Conservation (phyloP, 805 yeast genomes). For the Blastobotrys peoriensis region DNA sequence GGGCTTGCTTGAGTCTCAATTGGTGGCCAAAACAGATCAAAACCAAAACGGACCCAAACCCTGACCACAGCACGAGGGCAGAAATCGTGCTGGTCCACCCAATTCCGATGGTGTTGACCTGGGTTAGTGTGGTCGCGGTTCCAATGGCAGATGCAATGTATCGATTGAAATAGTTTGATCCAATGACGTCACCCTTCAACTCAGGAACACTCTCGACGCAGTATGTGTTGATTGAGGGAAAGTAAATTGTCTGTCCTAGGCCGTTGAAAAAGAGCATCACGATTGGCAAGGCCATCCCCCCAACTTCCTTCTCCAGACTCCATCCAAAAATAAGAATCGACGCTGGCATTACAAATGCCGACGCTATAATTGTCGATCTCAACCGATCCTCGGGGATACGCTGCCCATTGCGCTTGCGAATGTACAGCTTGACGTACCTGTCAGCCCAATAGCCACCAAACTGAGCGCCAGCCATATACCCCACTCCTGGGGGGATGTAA, state of each 20-base stretch:
- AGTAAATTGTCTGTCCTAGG: slow-evolving; percentile 44
- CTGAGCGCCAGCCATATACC: slow-evolving; percentile 45
- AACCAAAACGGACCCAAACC: slow-evolving; percentile 30
- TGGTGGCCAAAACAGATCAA: slow-evolving; percentile 38
- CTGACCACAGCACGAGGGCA: slow-evolving; percentile 39
- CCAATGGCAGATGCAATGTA: slow-evolving; percentile 48
- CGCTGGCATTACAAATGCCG: slow-evolving; percentile 42
- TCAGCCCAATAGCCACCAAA: slow-evolving; percentile 53
- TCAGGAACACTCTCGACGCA: slow-evolving; percentile 55
- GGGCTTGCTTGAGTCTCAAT: slow-evolving; percentile 24
- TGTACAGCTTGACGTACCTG: slow-evolving; percentile 39
- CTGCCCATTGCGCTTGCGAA: slow-evolving; percentile 34
- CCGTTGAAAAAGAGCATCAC: slow-evolving; percentile 45
- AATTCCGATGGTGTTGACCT: slow-evolving; percentile 44
- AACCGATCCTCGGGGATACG: slow-evolving; percentile 51
- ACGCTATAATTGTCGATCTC: slow-evolving; percentile 35
- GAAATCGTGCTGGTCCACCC: slow-evolving; percentile 53
- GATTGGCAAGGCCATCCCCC: slow-evolving; percentile 52
- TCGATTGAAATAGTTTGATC: slow-evolving; percentile 46
- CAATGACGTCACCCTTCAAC: slow-evolving; percentile 50
- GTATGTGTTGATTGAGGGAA: slow-evolving; percentile 50
- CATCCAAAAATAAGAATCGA: slow-evolving; percentile 49
- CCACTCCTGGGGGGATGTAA: slow-evolving; percentile 53
- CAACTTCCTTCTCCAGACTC: slow-evolving; percentile 42
- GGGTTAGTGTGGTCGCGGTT: slow-evolving; percentile 43